These are phyloP conservation scores for Bremia lactucae DNA, from an alignment of 352 stramenopile species.

Conservation along the genomic window DNA sequence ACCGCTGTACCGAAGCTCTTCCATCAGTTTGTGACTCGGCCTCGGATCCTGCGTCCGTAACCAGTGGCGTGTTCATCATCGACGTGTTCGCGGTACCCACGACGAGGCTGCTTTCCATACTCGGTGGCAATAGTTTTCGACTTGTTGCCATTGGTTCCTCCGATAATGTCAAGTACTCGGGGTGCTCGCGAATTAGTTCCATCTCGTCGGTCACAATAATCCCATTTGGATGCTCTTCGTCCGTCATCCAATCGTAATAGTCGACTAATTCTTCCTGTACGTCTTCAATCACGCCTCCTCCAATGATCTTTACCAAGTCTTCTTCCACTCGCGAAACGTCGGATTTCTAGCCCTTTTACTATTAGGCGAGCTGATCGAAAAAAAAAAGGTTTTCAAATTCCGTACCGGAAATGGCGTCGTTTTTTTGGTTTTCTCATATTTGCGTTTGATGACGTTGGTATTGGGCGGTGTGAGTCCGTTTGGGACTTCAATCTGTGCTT, in stretches of 20 bases:
- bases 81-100: constrained; percentile 28
- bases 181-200: constrained; percentile 70
- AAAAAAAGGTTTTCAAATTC: no score
- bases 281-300: constrained; percentile 59
- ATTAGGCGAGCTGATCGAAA: no score
- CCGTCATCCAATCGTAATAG: constrained; percentile 82
- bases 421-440: constrained; percentile 81
- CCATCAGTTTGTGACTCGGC: constrained; percentile 45
- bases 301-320: constrained; percentile 73
- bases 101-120: constrained; percentile 12
- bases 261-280: constrained; percentile 81
- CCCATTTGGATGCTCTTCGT: constrained; percentile 58
- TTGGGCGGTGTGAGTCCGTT: constrained; percentile 76
- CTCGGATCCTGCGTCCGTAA: constrained; percentile 59
- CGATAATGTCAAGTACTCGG: constrained; percentile 63
- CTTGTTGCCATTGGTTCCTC: constrained; percentile 36
- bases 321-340: constrained; percentile 79
- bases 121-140: constrained; percentile 20
- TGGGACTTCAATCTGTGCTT: constrained; percentile 51
- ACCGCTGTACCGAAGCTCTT: constrained; percentile 52
- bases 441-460: constrained; percentile 81
- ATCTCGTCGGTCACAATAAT: constrained; percentile 74
- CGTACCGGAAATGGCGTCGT: constrained; percentile 70
- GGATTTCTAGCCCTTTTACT: constrained; percentile 66
- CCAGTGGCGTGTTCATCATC: constrained; percentile 55